A percentile compares a stretch with the other conserved stretches of the same genome.
Conservation (phyloP, 2,329 filamentous ascomycete species). For the Pestalotiopsis sp. region DNA sequence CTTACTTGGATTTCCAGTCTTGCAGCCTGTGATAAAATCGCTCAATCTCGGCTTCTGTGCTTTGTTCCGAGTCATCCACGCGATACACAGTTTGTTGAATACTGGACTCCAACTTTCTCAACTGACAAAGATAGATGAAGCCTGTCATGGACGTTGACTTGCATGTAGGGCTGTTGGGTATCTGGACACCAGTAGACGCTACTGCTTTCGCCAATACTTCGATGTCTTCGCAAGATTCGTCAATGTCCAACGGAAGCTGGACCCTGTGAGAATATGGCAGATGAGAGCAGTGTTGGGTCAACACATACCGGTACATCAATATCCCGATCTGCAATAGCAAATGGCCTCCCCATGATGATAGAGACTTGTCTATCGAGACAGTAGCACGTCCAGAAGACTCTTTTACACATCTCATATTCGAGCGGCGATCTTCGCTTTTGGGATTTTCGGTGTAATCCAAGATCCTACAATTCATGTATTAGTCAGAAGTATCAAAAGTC, state of each 20-base stretch:
- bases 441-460: slow-evolving; percentile 25
- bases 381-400: slow-evolving; percentile 35
- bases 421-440: slow-evolving; percentile 17
- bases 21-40: slow-evolving; percentile 20
- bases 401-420: slow-evolving; percentile 28
- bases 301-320: slow-evolving; percentile 25
- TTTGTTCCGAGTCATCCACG: slow-evolving; percentile 17
- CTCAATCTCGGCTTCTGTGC: slow-evolving; percentile 17
- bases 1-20: slow-evolving; percentile 18
- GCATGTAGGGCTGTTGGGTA: slow-evolving; percentile 17
- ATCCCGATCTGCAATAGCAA: slow-evolving; percentile 32
- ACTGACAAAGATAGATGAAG: slow-evolving; percentile 26
- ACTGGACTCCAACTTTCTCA: slow-evolving; percentile 23
- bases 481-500: background rate
- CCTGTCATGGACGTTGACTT: slow-evolving; percentile 27
- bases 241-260: slow-evolving; percentile 30
- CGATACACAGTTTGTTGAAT: slow-evolving; percentile 25
- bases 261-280: background rate
- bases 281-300: background rate
- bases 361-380: slow-evolving; percentile 34
- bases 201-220: slow-evolving; percentile 14
- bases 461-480: slow-evolving; percentile 10
- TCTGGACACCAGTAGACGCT: background rate
- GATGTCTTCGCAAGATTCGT: slow-evolving; percentile 24
- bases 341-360: slow-evolving; percentile 32